Base-by-base conservation (phyloP, 805 yeast species). In the Zygoascus bituminiphila region DNA sequence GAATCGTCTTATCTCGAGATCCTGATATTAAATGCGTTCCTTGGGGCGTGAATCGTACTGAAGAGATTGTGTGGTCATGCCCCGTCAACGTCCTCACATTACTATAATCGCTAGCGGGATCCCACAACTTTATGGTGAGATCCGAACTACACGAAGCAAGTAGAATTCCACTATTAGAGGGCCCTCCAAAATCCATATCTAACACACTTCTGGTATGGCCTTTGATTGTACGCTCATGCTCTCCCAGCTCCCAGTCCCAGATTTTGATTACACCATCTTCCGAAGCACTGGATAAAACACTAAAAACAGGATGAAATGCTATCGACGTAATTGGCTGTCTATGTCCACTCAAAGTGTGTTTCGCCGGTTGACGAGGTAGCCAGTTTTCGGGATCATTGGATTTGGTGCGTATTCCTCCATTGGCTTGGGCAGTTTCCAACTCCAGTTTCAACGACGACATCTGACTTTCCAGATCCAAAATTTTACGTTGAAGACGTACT, bases 1-100 rank as follows among this genome's bases (percentile, higher is more conserved):
- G 84, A 23, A 93, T 77, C 0, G 97, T 86, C 52, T 93, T 73
- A 62, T 91, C 98, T 60, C 95, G 93, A 0, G 97, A 89, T 56
- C 95, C 93, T 2, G 78, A 72, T 2, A 69, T 64, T 5, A 82
- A 59, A 62, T 84, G 70, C 23, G 67, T 65, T 2, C 79, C 75
- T 29, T 73, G 67, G 4, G 69, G 59, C 2, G 78, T 72, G 60
- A 84, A 81, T 12, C 69, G 66, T 6, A 86, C 69, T 0, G 77
- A 67, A 0, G 95, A 84, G 0, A 89, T 79, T 1, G 93, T 78
- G 62, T 89, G 96, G 51, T 88, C 94, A 65, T 89, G 98, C 10
- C 96, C 96, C 0, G 80, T 67, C 20, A 89, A 65, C 0, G 88
- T 79, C 33, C 87, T 71, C 1, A 78, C 61, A 41, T 82, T 75